Evolutionary conservation across 2,329 filamentous ascomycete species (phyloP), one percentile per base, ranked within the genome.

Genomic region (Hypoxylon sp.): DNA sequence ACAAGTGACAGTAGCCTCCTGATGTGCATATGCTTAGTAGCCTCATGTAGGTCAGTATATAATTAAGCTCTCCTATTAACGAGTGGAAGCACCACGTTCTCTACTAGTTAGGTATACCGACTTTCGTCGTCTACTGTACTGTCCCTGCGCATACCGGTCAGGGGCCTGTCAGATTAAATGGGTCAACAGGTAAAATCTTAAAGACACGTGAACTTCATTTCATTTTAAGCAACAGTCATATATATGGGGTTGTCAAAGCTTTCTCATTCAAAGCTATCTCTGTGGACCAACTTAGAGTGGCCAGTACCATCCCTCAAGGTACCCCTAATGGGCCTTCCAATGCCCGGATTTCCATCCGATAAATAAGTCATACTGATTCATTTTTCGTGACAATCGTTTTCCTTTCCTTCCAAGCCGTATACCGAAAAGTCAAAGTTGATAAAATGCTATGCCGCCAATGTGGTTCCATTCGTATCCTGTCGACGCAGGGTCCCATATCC

Each of bases 1-100:
- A 57, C 44, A 53, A 22, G 14, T 63, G 53, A 55, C 42, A 50
- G 39, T 31, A 51, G 59, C 48, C 55, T 59, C 61, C 54, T 63
- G 51, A 48, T 31, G 48, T 53, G 54, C 37, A 64, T 35, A 39
- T 64, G 37, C 53, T 33, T 31, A 31, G 29, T 6, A 31, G 33
- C 53, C 47, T 54, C 31, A 35, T 59, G 29, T 29, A 50, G 31
- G 29, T 42, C 9, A 9, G 14, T 44, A 19, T 10, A 57, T 46
- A 35, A 22, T 22, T 57, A 26, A 24, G 39, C 33, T 57, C 13
- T 46, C 33, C 54, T 31, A 47, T 35, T 54, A 9, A 22, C 35
- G 14, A 3, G n/a, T 10, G 14, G 14, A 50, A 29, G 8, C 47
- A 33, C 26, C 24, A 26, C 47, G 17, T 35, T 35, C 54, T 26